Conservation (phyloP, 805 yeast genomes). For the Schizosaccharomyces osmophilus region DNA sequence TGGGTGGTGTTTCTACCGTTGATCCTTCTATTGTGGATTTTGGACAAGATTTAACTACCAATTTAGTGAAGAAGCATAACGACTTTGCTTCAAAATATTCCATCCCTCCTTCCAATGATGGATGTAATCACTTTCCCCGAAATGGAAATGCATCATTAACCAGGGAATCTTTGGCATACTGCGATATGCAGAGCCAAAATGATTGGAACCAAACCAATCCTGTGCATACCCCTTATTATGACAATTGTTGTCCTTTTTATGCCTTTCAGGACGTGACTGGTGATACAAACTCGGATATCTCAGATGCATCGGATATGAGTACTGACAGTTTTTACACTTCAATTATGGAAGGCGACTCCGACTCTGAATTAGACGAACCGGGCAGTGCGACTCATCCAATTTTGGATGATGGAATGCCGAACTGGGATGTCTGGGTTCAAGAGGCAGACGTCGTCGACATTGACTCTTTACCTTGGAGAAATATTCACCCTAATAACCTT, state of each 20-base stretch:
- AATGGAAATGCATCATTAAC: neutral
- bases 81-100: neutral
- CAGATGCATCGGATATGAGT: too few relatives aligned
- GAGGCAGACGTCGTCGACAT: neutral
- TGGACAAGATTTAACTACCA: neutral
- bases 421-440: neutral
- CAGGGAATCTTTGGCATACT: neutral
- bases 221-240: neutral
- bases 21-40: neutral
- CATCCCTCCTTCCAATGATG: neutral
- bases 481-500: constrained; percentile 21
- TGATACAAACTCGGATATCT: too few relatives aligned
- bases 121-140: neutral
- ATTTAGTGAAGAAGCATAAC: neutral
- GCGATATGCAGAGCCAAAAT: too few relatives aligned
- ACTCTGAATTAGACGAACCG: neutral
- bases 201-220: too few relatives aligned
- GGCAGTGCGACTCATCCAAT: neutral
- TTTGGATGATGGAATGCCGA: neutral
- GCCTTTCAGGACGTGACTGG: neutral
- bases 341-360: neutral
- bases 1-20: constrained; percentile 24
- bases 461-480: neutral
- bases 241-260: neutral
- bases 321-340: too few relatives aligned